These are phyloP conservation scores for Gonapodya sp. DNA, from an alignment of 192 early-diverging fungal species.

Conservation along the genomic window DNA sequence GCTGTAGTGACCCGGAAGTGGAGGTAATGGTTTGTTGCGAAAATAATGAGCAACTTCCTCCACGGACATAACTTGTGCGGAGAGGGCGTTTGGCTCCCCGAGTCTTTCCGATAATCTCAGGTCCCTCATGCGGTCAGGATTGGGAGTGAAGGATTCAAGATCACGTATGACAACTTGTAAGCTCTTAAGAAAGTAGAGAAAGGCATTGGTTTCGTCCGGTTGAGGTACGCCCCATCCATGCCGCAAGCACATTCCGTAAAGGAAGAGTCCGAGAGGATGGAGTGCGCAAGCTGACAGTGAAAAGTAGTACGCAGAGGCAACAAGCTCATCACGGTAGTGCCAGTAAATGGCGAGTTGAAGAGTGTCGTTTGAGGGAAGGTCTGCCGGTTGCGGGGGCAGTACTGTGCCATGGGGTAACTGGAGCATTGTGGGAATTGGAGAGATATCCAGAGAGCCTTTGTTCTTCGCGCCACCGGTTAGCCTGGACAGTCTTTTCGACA, in stretches of 20 bases:
- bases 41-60: background rate
- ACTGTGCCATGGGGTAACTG: background rate
- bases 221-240: background rate
- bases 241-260: background rate
- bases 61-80: background rate
- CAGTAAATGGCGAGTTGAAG: background rate
- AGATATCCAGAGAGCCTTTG: background rate
- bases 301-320: background rate
- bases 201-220: background rate
- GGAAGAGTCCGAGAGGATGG: background rate
- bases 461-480: background rate
- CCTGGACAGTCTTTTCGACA: background rate
- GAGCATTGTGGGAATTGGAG: background rate
- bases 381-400: background rate
- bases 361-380: background rate
- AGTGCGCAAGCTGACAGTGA: background rate
- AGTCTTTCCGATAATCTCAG: background rate
- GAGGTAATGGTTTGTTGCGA: background rate
- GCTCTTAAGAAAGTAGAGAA: background rate
- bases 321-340: background rate
- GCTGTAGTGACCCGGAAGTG: background rate
- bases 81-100: background rate
- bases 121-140: background rate
- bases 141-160: background rate
- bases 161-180: background rate